These are phyloP conservation scores for Fusarium austroafricanum DNA, from an alignment of 2,329 filamentous ascomycete species.

Conservation along the genomic window DNA sequence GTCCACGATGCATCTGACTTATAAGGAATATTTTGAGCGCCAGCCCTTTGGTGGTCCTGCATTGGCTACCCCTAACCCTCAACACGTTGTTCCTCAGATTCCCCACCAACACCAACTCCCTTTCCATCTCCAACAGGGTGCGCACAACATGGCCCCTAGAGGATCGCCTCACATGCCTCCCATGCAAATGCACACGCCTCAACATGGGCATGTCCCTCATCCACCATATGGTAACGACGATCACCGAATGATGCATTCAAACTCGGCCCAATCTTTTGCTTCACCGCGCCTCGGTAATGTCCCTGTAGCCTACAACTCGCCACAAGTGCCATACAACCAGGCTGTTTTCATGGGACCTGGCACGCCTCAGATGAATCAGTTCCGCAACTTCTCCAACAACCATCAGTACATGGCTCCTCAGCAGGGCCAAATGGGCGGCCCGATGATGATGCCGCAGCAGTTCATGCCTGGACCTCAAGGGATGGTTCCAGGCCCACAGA, in stretches of 20 bases:
- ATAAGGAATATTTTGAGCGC: conserved; percentile 83
- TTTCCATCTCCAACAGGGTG: conserved; percentile 81
- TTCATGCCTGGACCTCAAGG: conserved; percentile 80
- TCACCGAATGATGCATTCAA: conserved; percentile 89
- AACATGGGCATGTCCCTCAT: conserved; percentile 74
- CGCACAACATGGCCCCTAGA: conserved; percentile 73
- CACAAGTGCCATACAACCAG: conserved; percentile 78
- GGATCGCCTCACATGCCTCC: conserved; percentile 81
- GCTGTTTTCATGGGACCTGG: conserved; percentile 77
- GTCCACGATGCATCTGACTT: conserved; percentile 74
- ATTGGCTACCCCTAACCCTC: conserved; percentile 74
- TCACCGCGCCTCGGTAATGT: conserved; percentile 82
- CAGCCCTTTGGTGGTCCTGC: conserved; percentile 66
- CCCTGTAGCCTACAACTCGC: conserved; percentile 76
- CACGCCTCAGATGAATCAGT: conserved; percentile 76
- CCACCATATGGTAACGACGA: conserved; percentile 80
- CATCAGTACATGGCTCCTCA: conserved; percentile 78
- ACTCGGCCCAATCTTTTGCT: conserved; percentile 84
- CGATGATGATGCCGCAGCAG: conserved; percentile 86
- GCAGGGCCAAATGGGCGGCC: conserved; percentile 75
- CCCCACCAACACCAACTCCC: conserved; percentile 88
- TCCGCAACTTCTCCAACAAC: conserved; percentile 76
- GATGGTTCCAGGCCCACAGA: conserved; percentile 76
- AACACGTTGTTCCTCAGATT: conserved; percentile 77
- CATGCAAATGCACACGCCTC: conserved; percentile 80